Percentiles rank a stretch among this genome's conserved stretches.
Conservation (phyloP, 2,329 filamentous ascomycete genomes). For the Fusarium mexicanum region DNA sequence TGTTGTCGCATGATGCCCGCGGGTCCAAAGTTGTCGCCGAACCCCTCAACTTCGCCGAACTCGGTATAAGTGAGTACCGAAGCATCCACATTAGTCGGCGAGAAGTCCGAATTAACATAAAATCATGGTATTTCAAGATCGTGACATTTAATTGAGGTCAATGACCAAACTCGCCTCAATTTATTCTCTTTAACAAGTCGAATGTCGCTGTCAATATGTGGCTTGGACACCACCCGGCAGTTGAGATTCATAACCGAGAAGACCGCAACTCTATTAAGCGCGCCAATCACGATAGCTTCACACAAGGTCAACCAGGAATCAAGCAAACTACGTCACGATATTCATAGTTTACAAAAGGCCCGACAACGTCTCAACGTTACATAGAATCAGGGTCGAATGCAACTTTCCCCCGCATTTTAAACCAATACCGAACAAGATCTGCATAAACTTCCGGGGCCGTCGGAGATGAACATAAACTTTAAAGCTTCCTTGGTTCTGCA, state of each 20-base stretch:
- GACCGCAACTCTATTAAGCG: background rate
- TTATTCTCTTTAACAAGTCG: background rate
- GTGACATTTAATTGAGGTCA: no score
- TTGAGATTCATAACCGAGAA: background rate
- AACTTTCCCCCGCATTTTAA: background rate
- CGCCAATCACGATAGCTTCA: conserved; percentile 1
- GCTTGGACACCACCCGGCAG: no score
- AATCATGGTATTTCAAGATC: background rate
- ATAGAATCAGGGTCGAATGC: background rate
- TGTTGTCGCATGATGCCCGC: background rate
- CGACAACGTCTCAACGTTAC: conserved; percentile 20
- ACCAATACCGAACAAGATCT: conserved; percentile 4
- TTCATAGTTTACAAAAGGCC: conserved; percentile 2
- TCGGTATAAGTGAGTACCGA: conserved; percentile 7
- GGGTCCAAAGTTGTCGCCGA: background rate
- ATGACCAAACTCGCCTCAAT: no score
- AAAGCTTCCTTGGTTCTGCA: background rate
- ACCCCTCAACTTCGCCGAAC: conserved; percentile 10
- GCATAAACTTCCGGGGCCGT: background rate
- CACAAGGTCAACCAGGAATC: background rate
- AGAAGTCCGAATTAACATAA: background rate
- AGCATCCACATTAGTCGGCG: background rate
- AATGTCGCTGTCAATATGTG: background rate
- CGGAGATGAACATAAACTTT: background rate
- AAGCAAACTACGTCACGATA: conserved; percentile 10